Evolutionary conservation across 225 moss, liverwort and hornwort species (phyloP).

Genomic region (Marchantia polymorpha): DNA sequence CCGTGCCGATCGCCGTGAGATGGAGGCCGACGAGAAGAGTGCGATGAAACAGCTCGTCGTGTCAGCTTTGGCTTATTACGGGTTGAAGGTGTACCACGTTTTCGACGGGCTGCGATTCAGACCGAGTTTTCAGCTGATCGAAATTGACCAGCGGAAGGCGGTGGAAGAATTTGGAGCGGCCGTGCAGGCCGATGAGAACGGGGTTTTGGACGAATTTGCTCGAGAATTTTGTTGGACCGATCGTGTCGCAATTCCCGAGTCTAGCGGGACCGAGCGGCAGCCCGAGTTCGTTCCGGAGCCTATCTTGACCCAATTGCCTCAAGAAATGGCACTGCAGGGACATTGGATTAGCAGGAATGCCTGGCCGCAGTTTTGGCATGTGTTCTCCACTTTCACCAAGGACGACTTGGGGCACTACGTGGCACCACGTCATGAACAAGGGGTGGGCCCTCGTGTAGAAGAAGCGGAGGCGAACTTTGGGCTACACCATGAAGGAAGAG

Average conservation of each 20-base stretch:
- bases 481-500: not conserved
- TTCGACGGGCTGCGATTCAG: constrained; percentile 30
- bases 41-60: constrained; percentile 27
- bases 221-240: not conserved
- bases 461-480: not conserved
- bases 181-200: not conserved
- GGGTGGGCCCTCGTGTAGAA: not conserved
- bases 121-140: not conserved
- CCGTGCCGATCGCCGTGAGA: too few species aligned
- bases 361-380: not conserved
- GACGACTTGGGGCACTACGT: constrained; percentile 13
- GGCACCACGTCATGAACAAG: not conserved
- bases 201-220: not conserved
- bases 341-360: not conserved
- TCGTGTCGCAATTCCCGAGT: not conserved
- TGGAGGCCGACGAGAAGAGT: not conserved
- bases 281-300: not conserved
- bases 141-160: not conserved
- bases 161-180: not conserved
- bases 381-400: constrained; percentile 9
- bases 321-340: not conserved
- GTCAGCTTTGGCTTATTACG: constrained; percentile 28
- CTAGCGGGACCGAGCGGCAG: not conserved
- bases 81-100: constrained; percentile 34
- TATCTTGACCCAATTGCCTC: not conserved